phyloP scores from a whole-genome alignment of 306 rosid species.

The Ormosia semicastrata region DNA sequence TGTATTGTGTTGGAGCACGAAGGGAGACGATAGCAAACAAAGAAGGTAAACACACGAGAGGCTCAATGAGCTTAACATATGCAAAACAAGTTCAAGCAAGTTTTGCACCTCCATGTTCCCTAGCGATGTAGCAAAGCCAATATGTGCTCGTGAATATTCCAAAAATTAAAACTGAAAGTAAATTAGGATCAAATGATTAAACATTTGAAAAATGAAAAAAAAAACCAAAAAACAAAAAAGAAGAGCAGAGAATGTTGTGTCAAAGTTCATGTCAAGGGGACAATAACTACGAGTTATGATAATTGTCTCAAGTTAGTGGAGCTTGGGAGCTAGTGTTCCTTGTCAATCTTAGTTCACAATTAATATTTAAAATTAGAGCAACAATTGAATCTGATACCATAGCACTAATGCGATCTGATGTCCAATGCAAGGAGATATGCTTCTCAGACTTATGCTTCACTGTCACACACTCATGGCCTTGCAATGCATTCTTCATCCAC shows the following conservation, averaged over 20 bases:
- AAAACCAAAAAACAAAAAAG: too few relatives aligned
- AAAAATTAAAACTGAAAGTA: background rate
- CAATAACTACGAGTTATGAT: too few relatives aligned
- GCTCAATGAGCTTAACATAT: background rate
- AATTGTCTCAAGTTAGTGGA: too few relatives aligned
- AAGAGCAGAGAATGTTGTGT: too few relatives aligned
- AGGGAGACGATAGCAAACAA: background rate
- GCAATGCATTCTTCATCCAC: slow-evolving; percentile 72
- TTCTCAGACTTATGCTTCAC: slow-evolving; percentile 84
- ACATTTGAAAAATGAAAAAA: too few relatives aligned
- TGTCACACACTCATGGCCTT: slow-evolving; percentile 71
- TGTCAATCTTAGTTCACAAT: slow-evolving; percentile 35
- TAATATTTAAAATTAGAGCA: slow-evolving; percentile 75
- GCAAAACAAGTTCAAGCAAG: background rate
- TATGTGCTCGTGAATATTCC: background rate
- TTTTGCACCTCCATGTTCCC: too few relatives aligned
- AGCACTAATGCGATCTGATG: slow-evolving; percentile 82
- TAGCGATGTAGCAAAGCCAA: too few relatives aligned
- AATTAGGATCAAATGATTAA: background rate
- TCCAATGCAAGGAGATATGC: slow-evolving; percentile 88
- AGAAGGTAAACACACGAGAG: background rate
- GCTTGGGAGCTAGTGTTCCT: background rate
- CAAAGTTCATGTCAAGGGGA: too few relatives aligned
- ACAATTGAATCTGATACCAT: slow-evolving; percentile 89
- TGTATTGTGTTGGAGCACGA: too few relatives aligned